A percentile compares a stretch with the other conserved stretches of the same genome.
Conservation (phyloP, 331 rosid genomes). For the Malus hybrid region DNA sequence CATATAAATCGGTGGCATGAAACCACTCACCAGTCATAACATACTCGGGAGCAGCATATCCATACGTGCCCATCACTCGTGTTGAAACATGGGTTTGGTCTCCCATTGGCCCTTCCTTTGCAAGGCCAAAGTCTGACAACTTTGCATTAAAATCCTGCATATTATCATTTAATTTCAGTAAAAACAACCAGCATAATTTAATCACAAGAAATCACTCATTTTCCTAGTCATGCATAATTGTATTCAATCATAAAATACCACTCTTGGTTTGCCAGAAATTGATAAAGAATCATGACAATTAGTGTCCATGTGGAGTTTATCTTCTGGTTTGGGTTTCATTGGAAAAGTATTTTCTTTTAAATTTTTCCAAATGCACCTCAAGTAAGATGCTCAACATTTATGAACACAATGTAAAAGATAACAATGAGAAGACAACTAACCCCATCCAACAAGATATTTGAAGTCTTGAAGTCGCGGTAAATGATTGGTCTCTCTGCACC, state of each 20-base stretch:
- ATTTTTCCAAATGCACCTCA: not conserved
- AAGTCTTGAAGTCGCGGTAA: slow-evolving; percentile 93
- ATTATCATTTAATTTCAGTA: slow-evolving; percentile 19
- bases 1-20: not conserved
- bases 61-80: slow-evolving; percentile 92
- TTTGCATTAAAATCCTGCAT: slow-evolving; percentile 83
- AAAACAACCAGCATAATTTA: not conserved
- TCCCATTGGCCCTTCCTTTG: slow-evolving; percentile 98
- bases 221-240: not conserved
- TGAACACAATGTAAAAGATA: not conserved
- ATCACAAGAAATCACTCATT: not conserved
- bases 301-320: not conserved
- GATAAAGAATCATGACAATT: not conserved
- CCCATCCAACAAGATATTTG: slow-evolving; percentile 74
- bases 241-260: not conserved
- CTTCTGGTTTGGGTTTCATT: not conserved
- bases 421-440: slow-evolving; percentile 37
- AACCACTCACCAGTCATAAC: slow-evolving; percentile 88
- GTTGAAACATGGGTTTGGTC: slow-evolving; percentile 99
- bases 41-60: slow-evolving; percentile 94
- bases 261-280: not conserved
- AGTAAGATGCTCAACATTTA: not conserved
- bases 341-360: not conserved
- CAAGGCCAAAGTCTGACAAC: slow-evolving; percentile 96
- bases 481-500: slow-evolving; percentile 77